Conservation (phyloP, 176 grass and related monocot genomes). For the Juncus inflexus region DNA sequence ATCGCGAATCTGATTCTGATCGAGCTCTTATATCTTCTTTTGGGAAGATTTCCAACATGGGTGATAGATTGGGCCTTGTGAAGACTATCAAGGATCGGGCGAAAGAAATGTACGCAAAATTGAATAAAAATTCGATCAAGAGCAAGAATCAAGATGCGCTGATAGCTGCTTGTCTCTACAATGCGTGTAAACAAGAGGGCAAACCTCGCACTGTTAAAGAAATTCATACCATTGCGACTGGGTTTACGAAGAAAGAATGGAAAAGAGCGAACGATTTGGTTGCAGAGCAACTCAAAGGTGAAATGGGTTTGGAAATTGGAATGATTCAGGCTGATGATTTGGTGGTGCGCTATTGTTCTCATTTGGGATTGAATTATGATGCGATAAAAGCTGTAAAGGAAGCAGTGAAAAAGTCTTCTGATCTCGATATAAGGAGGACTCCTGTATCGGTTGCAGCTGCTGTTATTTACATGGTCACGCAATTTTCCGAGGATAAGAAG, state of each 20-base stretch:
- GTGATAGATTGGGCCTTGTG: slow-evolving; percentile 34
- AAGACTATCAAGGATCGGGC: slow-evolving; percentile 45
- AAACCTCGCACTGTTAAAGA: slow-evolving; percentile 67
- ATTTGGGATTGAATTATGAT: slow-evolving; percentile 61
- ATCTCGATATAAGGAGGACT: slow-evolving; percentile 71
- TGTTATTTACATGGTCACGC: no score
- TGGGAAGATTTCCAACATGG: slow-evolving; percentile 69
- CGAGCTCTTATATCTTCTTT: slow-evolving; percentile 63
- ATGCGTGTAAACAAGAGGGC: slow-evolving; percentile 76
- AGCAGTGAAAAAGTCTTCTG: slow-evolving; percentile 51
- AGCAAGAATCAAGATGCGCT: slow-evolving; percentile 73
- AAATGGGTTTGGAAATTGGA: slow-evolving; percentile 59
- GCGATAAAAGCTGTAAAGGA: slow-evolving; percentile 73
- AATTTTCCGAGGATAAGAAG: slow-evolving; percentile 54
- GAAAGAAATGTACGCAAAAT: slow-evolving; percentile 72
- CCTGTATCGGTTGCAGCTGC: slow-evolving; percentile 45
- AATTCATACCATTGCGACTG: slow-evolving; percentile 22
- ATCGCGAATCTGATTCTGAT: slow-evolving; percentile 60
- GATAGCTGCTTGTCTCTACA: slow-evolving; percentile 68
- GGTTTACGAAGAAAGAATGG: slow-evolving; percentile 65
- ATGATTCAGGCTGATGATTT: slow-evolving; percentile 76
- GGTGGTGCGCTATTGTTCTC: slow-evolving; percentile 71
- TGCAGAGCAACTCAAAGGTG: slow-evolving; percentile 62
- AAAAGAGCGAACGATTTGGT: slow-evolving; percentile 60
- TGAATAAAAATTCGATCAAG: slow-evolving; percentile 62